These are phyloP conservation scores for Aspergillus asperescens DNA, from an alignment of 495 filamentous ascomycete species.

Conservation along the genomic window DNA sequence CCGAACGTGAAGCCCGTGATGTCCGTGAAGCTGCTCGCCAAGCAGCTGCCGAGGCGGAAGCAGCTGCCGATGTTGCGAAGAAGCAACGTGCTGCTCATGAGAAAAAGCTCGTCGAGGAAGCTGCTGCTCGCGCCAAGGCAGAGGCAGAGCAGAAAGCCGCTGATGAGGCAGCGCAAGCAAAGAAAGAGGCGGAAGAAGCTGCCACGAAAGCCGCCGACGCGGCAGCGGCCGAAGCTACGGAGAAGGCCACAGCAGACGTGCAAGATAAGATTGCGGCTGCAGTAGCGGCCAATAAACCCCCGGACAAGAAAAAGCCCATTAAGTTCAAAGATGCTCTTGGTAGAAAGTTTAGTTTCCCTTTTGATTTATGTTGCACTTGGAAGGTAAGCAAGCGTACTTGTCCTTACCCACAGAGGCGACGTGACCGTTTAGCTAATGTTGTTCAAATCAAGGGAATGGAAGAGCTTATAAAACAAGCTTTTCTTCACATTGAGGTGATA, in stretches of 20 bases:
- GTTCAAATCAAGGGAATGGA: constrained; percentile 67
- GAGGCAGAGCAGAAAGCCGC: constrained; percentile 44
- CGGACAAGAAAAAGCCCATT: constrained; percentile 58
- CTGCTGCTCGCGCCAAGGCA: constrained; percentile 41
- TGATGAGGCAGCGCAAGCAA: constrained; percentile 32
- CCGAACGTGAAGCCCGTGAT: constrained; percentile 40
- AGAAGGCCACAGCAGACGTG: constrained; percentile 6
- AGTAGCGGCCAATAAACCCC: constrained; percentile 24
- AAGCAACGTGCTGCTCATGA: constrained; percentile 47
- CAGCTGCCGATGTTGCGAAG: constrained; percentile 47
- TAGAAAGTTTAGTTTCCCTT: constrained; percentile 82
- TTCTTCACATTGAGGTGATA: constrained; percentile 76
- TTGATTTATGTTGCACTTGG: constrained; percentile 74
- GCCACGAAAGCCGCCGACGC: constrained; percentile 23
- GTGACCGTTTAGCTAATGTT: too few relatives aligned
- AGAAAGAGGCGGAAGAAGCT: constrained; percentile 32
- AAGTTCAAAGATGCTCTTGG: constrained; percentile 86
- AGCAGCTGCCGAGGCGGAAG: constrained; percentile 39
- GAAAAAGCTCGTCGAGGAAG: constrained; percentile 36
- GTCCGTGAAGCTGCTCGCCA: constrained; percentile 39
- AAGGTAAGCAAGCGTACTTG: constrained; percentile 62
- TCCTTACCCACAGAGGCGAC: too few relatives aligned
- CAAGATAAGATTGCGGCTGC: constrained; percentile 17
- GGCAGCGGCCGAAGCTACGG: constrained; percentile 25
- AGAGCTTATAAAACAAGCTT: constrained; percentile 79